These are phyloP conservation scores for Crithidia expoeki DNA, from an alignment of 208 protist species.

Conservation along the genomic window DNA sequence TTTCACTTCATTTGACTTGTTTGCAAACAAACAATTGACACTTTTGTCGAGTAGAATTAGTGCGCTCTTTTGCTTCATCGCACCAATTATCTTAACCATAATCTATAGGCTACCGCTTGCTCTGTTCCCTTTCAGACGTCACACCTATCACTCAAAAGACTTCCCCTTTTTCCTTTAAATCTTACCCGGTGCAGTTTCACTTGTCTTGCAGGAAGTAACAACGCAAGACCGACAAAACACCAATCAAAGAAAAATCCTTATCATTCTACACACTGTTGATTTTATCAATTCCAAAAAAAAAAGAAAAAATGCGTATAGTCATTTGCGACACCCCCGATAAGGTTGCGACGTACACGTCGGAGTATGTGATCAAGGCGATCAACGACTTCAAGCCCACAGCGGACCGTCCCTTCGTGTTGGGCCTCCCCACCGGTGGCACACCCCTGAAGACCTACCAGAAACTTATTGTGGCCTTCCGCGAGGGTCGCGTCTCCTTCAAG, in stretches of 20 bases:
- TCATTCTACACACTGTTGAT: too few relatives aligned
- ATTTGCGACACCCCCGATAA: conserved; percentile 73
- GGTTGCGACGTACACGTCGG: conserved; percentile 76
- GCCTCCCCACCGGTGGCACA: conserved; percentile 92
- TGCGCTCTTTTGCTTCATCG: too few relatives aligned
- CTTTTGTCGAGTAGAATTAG: neutral
- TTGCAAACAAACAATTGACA: neutral
- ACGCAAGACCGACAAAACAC: neutral
- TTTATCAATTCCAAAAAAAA: too few relatives aligned
- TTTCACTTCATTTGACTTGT: conserved; percentile 1
- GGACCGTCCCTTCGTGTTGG: conserved; percentile 91
- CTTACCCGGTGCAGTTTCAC: too few relatives aligned
- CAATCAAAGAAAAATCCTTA: too few relatives aligned
- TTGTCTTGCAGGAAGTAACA: too few relatives aligned
- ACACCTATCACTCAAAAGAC: too few relatives aligned
- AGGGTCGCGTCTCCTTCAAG: conserved; percentile 90
- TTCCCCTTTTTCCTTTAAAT: too few relatives aligned
- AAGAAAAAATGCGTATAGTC: conserved; percentile 87
- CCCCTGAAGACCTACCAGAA: conserved; percentile 91
- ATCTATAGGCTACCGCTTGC: too few relatives aligned
- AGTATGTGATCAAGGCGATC: conserved; percentile 92
- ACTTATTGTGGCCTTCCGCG: conserved; percentile 85
- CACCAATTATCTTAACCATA: neutral
- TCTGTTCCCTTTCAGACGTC: too few relatives aligned
- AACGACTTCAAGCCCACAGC: conserved; percentile 76